These are phyloP conservation scores for Luffa aegyptiaca DNA, from an alignment of 306 rosid species.

Conservation along the genomic window DNA sequence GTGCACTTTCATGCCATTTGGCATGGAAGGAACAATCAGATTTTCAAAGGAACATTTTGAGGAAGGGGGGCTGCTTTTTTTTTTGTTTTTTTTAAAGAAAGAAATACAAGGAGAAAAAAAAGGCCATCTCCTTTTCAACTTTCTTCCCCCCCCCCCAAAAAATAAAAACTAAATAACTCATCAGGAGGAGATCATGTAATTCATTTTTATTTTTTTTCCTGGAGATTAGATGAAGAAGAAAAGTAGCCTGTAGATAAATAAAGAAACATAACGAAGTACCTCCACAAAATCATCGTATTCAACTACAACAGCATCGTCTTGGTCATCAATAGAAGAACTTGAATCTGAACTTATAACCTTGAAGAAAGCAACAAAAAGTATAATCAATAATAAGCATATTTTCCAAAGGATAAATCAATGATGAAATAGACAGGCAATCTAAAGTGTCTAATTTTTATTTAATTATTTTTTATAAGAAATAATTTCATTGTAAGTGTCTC, in stretches of 20 bases:
- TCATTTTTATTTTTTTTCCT: background rate
- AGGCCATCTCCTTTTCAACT: background rate
- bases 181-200: background rate
- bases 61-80: too few relatives aligned
- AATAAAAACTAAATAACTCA: background rate
- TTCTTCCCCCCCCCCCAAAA: background rate
- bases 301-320: conserved; percentile 49
- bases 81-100: too few relatives aligned
- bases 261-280: conserved; percentile 31
- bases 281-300: conserved; percentile 60
- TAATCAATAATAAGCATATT: background rate
- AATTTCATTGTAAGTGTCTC: background rate
- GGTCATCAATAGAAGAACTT: conserved; percentile 44
- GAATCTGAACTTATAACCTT: conserved; percentile 55
- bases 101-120: too few relatives aligned
- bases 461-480: too few relatives aligned
- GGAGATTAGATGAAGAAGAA: background rate
- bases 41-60: background rate
- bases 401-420: background rate
- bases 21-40: background rate
- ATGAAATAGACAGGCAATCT: background rate
- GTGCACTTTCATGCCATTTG: background rate
- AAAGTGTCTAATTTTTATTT: background rate
- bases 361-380: conserved; percentile 16
- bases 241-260: background rate